A percentile compares a stretch with the other conserved stretches of the same genome.
Conservation (phyloP, 2,329 filamentous ascomycete genomes). For the Pseudogymnoascus pannorum region DNA sequence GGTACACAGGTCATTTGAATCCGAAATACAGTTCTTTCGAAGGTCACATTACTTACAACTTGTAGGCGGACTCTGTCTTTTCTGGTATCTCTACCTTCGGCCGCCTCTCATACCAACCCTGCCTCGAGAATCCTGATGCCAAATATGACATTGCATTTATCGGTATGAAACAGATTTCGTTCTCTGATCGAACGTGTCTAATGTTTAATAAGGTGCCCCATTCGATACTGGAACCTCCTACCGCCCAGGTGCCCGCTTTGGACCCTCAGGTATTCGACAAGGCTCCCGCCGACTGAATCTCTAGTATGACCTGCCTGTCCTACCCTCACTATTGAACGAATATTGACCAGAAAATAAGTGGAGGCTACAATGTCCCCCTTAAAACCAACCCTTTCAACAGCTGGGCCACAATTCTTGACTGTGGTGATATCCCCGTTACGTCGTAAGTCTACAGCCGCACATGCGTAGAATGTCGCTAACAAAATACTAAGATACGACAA, state of each 20-base stretch:
- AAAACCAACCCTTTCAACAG: constrained; percentile 73
- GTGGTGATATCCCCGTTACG: constrained; percentile 77
- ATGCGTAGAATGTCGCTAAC: constrained; percentile 9
- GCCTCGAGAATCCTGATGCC: constrained; percentile 60
- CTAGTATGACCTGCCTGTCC: constrained; percentile 49
- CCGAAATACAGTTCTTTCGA: background rate
- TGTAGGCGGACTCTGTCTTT: constrained; percentile 76
- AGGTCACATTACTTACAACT: background rate
- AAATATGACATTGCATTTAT: constrained; percentile 83
- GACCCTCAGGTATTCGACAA: constrained; percentile 77
- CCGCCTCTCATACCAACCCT: constrained; percentile 69
- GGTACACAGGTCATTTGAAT: constrained; percentile 60
- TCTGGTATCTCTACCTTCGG: constrained; percentile 84
- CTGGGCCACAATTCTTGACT: constrained; percentile 75
- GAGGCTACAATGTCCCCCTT: constrained; percentile 79
- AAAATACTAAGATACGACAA: constrained; percentile 65
- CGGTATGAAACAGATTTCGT: constrained; percentile 39
- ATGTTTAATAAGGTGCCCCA: constrained; percentile 52
- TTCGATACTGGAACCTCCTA: constrained; percentile 86
- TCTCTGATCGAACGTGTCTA: constrained; percentile 12
- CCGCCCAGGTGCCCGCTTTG: constrained; percentile 74
- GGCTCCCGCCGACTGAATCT: constrained; percentile 79
- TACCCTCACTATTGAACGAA: background rate
- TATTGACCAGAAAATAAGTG: constrained; percentile 46
- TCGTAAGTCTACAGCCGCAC: constrained; percentile 48